A percentile compares a stretch with the other conserved stretches of the same genome.
Conservation (phyloP, 2,329 filamentous ascomycete species). For the Leptographium flavum region DNA sequence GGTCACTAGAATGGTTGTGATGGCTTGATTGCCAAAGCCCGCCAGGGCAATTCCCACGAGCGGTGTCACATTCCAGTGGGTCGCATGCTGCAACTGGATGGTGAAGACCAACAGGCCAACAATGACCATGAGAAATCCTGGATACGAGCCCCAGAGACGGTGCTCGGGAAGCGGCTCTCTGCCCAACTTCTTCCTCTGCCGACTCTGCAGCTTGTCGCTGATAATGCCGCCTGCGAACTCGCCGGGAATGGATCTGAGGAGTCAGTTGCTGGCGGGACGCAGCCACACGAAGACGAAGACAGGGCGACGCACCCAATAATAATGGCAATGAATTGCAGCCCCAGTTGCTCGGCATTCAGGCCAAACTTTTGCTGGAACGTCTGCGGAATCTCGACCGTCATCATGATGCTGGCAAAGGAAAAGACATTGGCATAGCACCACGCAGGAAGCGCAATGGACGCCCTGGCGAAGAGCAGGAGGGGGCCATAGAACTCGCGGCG, state of each 20-base stretch:
- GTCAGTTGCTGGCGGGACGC: too few relatives aligned
- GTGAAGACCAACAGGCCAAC: slow-evolving; percentile 39
- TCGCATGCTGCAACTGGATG: slow-evolving; percentile 20
- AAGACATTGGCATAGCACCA: slow-evolving; percentile 43
- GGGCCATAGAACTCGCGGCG: slow-evolving; percentile 32
- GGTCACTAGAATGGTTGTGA: too few relatives aligned
- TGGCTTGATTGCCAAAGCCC: too few relatives aligned
- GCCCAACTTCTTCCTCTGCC: too few relatives aligned
- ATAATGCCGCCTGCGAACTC: too few relatives aligned
- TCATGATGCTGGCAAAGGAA: slow-evolving; percentile 35
- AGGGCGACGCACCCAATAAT: too few relatives aligned
- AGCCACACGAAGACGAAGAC: too few relatives aligned
- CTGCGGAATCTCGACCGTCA: slow-evolving; percentile 45
- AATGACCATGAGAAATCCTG: slow-evolving; percentile 34
- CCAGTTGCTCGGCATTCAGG: slow-evolving; percentile 42
- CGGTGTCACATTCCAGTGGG: slow-evolving; percentile 39
- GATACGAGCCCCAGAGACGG: slow-evolving; percentile 42
- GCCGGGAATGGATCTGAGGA: slow-evolving; percentile 21
- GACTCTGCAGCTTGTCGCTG: too few relatives aligned
- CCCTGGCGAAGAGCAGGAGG: slow-evolving; percentile 26
- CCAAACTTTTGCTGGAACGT: slow-evolving; percentile 39
- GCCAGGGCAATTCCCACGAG: slow-evolving; percentile 35
- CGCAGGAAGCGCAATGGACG: slow-evolving; percentile 34
- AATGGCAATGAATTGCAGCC: slow-evolving; percentile 45
- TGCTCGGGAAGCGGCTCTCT: too few relatives aligned